Conservation (phyloP, 495 filamentous ascomycete genomes). For the Penicillium robsamsonii region DNA sequence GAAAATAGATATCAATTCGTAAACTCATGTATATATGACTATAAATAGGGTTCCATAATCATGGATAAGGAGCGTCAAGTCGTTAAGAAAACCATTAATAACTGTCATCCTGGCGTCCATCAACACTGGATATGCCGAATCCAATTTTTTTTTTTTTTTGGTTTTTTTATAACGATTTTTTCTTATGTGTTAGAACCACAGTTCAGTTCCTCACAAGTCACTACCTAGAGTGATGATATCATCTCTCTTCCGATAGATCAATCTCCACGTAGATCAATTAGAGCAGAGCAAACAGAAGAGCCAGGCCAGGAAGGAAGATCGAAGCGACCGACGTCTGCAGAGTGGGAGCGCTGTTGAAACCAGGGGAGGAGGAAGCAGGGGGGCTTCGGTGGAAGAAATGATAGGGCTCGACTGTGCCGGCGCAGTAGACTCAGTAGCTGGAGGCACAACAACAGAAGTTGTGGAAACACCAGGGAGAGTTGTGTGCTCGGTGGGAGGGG, state of each 20-base stretch:
- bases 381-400: conserved; percentile 12
- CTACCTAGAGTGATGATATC: neutral
- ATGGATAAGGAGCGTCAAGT: conserved; percentile 14
- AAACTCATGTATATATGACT: conserved; percentile 6
- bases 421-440: conserved; percentile 10
- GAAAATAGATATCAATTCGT: neutral
- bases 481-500: conserved; percentile 3
- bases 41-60: conserved; percentile 8
- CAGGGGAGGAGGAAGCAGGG: conserved; percentile 16
- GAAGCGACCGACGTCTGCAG: conserved; percentile 21
- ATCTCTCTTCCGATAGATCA: neutral
- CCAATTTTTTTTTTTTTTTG: conserved; percentile 16
- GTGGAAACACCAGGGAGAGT: neutral
- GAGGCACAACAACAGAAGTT: neutral
- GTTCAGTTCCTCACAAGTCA: neutral
- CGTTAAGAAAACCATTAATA: conserved; percentile 12
- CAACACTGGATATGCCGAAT: conserved; percentile 6
- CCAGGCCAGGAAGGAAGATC: conserved; percentile 24
- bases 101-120: conserved; percentile 12
- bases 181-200: neutral
- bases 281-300: conserved; percentile 17
- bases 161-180: neutral
- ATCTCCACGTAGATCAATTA: conserved; percentile 3
- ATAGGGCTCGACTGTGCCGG: conserved; percentile 7
- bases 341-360: conserved; percentile 24